Evolutionary conservation across 306 rosid genomes (phyloP).

Genomic region (Corylus americana): DNA sequence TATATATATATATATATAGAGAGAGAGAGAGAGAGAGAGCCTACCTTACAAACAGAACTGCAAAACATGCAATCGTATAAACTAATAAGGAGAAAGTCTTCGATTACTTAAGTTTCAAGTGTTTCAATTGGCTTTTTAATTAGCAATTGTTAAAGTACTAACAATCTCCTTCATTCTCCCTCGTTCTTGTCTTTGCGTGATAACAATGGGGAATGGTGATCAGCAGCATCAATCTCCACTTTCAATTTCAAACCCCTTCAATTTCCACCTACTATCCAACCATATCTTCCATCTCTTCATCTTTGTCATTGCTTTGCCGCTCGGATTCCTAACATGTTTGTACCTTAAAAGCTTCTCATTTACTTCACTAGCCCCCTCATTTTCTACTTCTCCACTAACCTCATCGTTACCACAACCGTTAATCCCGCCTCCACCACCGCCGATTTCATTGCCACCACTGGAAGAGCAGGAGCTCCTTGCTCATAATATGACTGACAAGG

Average conservation of each 20-base stretch:
- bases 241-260: slow-evolving; percentile 7
- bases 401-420: background rate
- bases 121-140: background rate
- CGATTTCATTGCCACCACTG: background rate
- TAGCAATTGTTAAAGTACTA: slow-evolving; percentile 2
- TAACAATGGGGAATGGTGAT: slow-evolving; percentile 12
- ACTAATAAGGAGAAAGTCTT: background rate
- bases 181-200: background rate
- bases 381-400: background rate
- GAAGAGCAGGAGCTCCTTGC: slow-evolving; percentile 20
- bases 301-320: slow-evolving; percentile 43
- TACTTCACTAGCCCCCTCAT: slow-evolving; percentile 7
- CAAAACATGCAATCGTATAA: background rate
- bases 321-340: slow-evolving; percentile 38
- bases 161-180: slow-evolving; percentile 18
- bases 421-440: background rate
- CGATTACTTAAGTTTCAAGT: slow-evolving; percentile 10
- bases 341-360: slow-evolving; percentile 39
- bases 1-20: no score
- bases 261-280: slow-evolving; percentile 11
- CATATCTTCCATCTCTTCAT: slow-evolving; percentile 31
- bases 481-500: slow-evolving; percentile 66
- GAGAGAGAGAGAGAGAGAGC: no score
- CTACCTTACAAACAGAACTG: background rate
- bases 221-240: background rate